phyloP scores from a whole-genome alignment of 1,139 yeast species.

The Meyerozyma smithsonii region DNA sequence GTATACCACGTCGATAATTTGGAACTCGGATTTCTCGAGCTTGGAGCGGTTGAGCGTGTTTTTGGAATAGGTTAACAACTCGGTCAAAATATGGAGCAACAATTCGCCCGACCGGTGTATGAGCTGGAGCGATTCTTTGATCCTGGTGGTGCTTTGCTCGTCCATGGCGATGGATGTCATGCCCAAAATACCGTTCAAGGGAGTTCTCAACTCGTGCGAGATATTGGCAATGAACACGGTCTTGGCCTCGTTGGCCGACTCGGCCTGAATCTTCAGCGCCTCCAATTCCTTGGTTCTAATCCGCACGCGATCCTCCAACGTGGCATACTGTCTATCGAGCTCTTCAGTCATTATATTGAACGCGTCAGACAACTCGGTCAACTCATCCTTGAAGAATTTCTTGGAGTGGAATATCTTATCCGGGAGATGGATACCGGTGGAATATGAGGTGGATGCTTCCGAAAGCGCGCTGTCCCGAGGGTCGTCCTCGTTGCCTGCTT shows the following conservation, averaged over 20 bases:
- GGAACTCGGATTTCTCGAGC: conserved; percentile 75
- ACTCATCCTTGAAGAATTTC: conserved; percentile 72
- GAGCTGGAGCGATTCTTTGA: conserved; percentile 63
- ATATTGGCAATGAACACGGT: conserved; percentile 93
- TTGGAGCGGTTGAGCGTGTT: conserved; percentile 86
- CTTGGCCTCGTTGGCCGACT: conserved; percentile 90
- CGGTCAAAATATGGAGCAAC: conserved; percentile 80
- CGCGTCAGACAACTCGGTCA: conserved; percentile 81
- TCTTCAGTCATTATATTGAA: conserved; percentile 91
- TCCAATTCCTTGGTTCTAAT: conserved; percentile 85
- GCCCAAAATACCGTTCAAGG: conserved; percentile 91
- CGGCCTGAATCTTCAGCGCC: conserved; percentile 85
- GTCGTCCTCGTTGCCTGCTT: conserved; percentile 1
- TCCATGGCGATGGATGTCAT: conserved; percentile 94
- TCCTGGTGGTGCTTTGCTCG: conserved; percentile 62
- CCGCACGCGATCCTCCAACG: conserved; percentile 84
- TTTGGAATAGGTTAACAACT: conserved; percentile 81
- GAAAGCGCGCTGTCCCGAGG: not conserved
- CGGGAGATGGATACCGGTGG: conserved; percentile 36
- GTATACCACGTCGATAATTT: conserved; percentile 67
- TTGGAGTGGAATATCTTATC: conserved; percentile 52
- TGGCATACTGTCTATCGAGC: conserved; percentile 74
- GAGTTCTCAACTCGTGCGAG: conserved; percentile 92
- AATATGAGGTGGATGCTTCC: not conserved
- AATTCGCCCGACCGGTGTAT: conserved; percentile 87